These are phyloP conservation scores for Chytriomyces hyalinus DNA, from an alignment of 192 early-diverging fungal species.

Conservation along the genomic window DNA sequence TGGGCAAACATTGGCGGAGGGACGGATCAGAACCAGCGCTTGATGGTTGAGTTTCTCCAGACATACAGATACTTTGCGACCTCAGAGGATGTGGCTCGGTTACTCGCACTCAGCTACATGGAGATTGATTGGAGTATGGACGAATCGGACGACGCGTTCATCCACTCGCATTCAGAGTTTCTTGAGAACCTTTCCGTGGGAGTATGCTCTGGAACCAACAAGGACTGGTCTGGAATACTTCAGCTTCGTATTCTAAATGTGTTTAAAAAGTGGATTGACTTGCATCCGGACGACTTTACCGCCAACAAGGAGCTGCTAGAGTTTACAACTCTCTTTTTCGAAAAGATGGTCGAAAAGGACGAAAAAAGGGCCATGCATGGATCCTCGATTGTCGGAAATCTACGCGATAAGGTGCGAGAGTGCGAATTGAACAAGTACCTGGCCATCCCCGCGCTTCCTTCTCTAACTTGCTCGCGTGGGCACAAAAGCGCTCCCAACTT, in stretches of 20 bases:
- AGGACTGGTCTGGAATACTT: conserved; percentile 38
- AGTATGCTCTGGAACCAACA: neutral
- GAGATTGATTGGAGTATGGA: conserved; percentile 43
- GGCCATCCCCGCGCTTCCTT: neutral
- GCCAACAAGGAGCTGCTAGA: conserved; percentile 19
- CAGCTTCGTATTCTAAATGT: conserved; percentile 53
- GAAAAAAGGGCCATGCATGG: conserved; percentile 40
- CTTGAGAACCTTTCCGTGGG: neutral
- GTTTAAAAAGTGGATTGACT: conserved; percentile 59
- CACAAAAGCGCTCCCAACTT: neutral
- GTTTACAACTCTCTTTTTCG: conserved; percentile 39
- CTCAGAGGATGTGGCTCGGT: conserved; percentile 65
- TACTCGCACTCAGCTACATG: conserved; percentile 67
- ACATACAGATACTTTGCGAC: conserved; percentile 73
- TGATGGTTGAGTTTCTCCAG: conserved; percentile 66
- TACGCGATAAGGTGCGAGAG: conserved; percentile 30
- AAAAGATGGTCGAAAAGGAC: conserved; percentile 38
- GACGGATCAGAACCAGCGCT: conserved; percentile 60
- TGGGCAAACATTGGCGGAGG: conserved; percentile 35
- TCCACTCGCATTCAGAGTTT: neutral
- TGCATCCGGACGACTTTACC: conserved; percentile 48
- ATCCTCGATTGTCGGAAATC: conserved; percentile 37
- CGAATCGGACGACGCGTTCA: neutral
- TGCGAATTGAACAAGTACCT: neutral
- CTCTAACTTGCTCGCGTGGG: neutral